These are phyloP conservation scores for Ligustrum vulgare DNA, from an alignment of 257 asterid species.

Conservation along the genomic window DNA sequence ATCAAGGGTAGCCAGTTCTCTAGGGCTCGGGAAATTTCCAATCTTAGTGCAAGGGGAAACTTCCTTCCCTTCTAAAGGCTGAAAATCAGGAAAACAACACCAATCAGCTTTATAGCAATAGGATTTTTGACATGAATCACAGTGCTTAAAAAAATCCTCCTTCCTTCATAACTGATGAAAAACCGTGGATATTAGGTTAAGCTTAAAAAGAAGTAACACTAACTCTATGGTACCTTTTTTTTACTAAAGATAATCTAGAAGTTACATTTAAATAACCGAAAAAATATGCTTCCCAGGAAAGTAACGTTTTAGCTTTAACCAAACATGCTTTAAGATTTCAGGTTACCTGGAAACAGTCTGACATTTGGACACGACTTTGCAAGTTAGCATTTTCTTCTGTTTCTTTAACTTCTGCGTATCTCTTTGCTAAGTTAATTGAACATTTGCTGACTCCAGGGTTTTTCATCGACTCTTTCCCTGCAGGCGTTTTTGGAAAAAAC, in stretches of 20 bases:
- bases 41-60: conserved; percentile 15
- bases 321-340: conserved; percentile 1
- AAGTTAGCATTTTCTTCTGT: conserved; percentile 24
- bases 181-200: not conserved
- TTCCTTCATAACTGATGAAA: conserved; percentile 21
- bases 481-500: conserved; percentile 58
- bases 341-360: conserved; percentile 22
- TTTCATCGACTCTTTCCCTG: conserved; percentile 52
- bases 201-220: not conserved
- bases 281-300: not conserved
- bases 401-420: conserved; percentile 21
- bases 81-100: conserved; percentile 17
- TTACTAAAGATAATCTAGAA: not conserved
- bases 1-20: conserved; percentile 61
- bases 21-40: conserved; percentile 77
- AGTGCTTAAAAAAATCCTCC: conserved; percentile 15
- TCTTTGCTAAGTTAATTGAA: conserved; percentile 26
- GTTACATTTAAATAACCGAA: not conserved
- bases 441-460: conserved; percentile 24
- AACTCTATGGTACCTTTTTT: not conserved
- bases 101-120: not conserved
- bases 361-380: conserved; percentile 11
- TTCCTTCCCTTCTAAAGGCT: conserved; percentile 22
- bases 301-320: not conserved
- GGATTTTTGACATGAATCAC: conserved; percentile 19